These are phyloP conservation scores for Boletellus ananas DNA, from an alignment of 768 basidiomycete genomes.

Conservation along the genomic window DNA sequence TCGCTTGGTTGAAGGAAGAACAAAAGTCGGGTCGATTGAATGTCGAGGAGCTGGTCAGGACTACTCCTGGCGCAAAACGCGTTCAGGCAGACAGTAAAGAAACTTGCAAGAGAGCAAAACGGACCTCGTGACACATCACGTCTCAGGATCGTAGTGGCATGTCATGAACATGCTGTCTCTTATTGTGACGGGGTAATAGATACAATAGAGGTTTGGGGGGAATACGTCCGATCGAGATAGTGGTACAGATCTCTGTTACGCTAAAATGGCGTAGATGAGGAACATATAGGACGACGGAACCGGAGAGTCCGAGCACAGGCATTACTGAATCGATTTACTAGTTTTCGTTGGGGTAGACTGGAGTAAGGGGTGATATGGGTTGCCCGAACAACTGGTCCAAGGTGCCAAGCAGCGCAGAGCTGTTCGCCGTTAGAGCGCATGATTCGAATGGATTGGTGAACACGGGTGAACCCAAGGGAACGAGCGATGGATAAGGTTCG, in stretches of 20 bases:
- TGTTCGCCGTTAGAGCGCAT: background rate
- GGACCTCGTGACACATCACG: slow-evolving; percentile 7
- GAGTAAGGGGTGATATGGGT: slow-evolving; percentile 24
- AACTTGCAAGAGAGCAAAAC: slow-evolving; percentile 31
- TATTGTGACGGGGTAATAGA: slow-evolving; percentile 10
- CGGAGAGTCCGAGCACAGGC: background rate
- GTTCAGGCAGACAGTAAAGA: slow-evolving; percentile 15
- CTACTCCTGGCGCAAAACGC: slow-evolving; percentile 25
- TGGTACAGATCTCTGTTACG: slow-evolving; percentile 4
- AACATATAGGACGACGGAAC: background rate
- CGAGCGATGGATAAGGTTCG: slow-evolving; percentile 5
- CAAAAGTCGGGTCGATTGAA: slow-evolving; percentile 44
- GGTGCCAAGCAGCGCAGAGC: slow-evolving; percentile 15
- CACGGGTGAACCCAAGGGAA: slow-evolving; percentile 26
- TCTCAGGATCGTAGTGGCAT: background rate
- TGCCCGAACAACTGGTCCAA: slow-evolving; percentile 32
- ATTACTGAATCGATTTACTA: slow-evolving; percentile 10
- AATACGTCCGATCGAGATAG: slow-evolving; percentile 5
- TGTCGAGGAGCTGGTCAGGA: slow-evolving; percentile 24
- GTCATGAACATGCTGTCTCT: slow-evolving; percentile 4
- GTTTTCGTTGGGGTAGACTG: slow-evolving; percentile 4
- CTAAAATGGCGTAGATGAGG: background rate
- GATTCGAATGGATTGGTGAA: slow-evolving; percentile 30
- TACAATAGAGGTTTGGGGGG: slow-evolving; percentile 17
- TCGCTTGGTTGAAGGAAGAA: slow-evolving; percentile 63